Evolutionary conservation across 2,329 filamentous ascomycete species (phyloP), one percentile per base, ranked within the genome.

Genomic region (Stromatinia cepivora): DNA sequence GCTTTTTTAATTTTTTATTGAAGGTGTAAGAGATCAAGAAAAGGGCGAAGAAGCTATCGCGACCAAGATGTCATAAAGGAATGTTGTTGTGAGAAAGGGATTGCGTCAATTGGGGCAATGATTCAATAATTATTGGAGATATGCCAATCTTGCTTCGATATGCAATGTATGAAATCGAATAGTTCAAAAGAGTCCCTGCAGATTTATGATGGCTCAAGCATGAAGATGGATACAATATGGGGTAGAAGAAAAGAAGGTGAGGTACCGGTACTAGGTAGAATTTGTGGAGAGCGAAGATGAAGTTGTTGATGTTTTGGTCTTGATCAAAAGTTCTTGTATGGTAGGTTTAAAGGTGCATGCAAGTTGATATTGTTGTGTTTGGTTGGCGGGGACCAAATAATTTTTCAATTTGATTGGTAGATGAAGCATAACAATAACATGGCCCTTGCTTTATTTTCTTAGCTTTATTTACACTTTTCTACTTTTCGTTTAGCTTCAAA

Each of bases 51-150:
- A 69, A 68, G 68, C 63, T 69, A 66, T 75, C 75, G 75, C 75
- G 74, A 75, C 70, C 71, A 70, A 73, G 76, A 73, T 54, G 28
- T 64, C 66, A 68, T 63, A 20, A 20, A 63, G 59, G 59, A 52
- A 63, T 63, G 61, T 22, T 20, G 45, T 39, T 39, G 46, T 11
- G 61, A 22, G 31, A 31, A 11, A 25, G 42, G 39, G 39, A 46
- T 34, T n/a, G 42, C 25, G 45, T 45, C 28, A 34, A 50, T 39
- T 63, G 50, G 59, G 46, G n/a, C 61, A 52, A 42, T 58, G 22
- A 17, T 25, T 25, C 34, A 25, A 52, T 8, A 39, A 63, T 63
- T 39, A 63, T 52, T 39, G 61, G 46, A 46, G 31, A 63, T 52
- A 13, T 63, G 61, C 15, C 61, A 63, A 63, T 63, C 31, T 63